Conservation (phyloP, 345 rosid genomes). For the Lepidium aucheri region DNA sequence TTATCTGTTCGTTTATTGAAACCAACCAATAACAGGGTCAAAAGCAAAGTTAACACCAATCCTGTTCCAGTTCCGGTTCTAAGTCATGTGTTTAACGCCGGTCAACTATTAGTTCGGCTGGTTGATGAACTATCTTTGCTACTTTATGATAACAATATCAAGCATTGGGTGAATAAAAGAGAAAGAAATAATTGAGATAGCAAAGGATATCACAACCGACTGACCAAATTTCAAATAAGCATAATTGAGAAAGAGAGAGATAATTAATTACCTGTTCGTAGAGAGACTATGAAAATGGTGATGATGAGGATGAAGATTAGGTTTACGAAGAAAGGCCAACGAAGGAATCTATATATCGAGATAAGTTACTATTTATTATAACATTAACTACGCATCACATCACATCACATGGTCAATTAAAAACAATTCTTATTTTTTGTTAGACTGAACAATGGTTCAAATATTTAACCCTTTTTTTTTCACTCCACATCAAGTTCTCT, state of each 20-base stretch:
- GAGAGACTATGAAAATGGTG: no score
- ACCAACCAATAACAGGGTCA: neutral
- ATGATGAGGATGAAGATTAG: neutral
- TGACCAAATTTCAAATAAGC: neutral
- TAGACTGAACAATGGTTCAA: no score
- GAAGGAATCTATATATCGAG: neutral
- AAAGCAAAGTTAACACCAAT: neutral
- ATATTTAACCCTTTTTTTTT: no score
- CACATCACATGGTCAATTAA: slow-evolving; percentile 1
- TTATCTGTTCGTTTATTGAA: no score
- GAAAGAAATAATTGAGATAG: neutral
- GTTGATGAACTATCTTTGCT: neutral
- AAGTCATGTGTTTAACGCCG: no score
- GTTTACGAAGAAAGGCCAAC: neutral
- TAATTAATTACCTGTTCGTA: slow-evolving; percentile 1
- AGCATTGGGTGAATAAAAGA: neutral
- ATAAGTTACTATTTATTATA: neutral
- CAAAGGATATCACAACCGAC: neutral
- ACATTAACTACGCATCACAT: neutral
- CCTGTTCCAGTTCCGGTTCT: neutral
- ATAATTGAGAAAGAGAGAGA: neutral
- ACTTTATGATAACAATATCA: neutral
- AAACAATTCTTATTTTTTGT: no score
- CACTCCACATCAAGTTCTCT: no score
- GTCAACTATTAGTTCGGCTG: no score